These are phyloP conservation scores for Leccinum truebloodii DNA, from an alignment of 768 basidiomycete genomes.

Conservation along the genomic window DNA sequence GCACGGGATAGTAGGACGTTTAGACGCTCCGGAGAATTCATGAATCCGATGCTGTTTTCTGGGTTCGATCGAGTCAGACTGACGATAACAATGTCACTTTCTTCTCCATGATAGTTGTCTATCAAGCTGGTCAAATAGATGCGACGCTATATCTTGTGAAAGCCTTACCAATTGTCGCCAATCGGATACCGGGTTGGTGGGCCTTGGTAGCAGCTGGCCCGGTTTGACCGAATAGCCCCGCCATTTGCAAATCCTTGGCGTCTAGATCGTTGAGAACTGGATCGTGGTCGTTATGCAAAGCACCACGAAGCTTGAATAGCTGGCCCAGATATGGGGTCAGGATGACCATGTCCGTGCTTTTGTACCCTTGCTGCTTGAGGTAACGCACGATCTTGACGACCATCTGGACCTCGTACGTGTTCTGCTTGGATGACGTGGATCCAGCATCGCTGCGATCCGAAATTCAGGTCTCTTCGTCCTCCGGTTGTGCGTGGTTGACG, in stretches of 20 bases:
- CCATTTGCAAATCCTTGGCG: slow-evolving; percentile 54
- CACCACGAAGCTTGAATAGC: slow-evolving; percentile 47
- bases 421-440: slow-evolving; percentile 59
- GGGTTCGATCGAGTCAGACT: slow-evolving; percentile 64
- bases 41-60: slow-evolving; percentile 63
- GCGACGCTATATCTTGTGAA: not conserved
- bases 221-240: slow-evolving; percentile 48
- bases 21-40: slow-evolving; percentile 66
- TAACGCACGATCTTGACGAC: slow-evolving; percentile 66
- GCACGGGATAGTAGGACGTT: slow-evolving; percentile 77
- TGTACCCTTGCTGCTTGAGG: slow-evolving; percentile 69
- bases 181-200: slow-evolving; percentile 41
- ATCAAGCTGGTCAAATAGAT: not conserved
- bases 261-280: slow-evolving; percentile 68
- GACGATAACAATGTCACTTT: slow-evolving; percentile 66
- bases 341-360: slow-evolving; percentile 57
- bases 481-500: slow-evolving; percentile 56
- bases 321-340: slow-evolving; percentile 74
- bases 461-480: slow-evolving; percentile 47
- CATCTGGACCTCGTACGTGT: slow-evolving; percentile 62
- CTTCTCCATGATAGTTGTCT: slow-evolving; percentile 83
- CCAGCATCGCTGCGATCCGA: slow-evolving; percentile 49
- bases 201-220: slow-evolving; percentile 42
- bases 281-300: slow-evolving; percentile 48
- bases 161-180: slow-evolving; percentile 65